These are phyloP conservation scores for Rhinocladiella mackenziei DNA, from an alignment of 2,329 filamentous ascomycete genomes.

Conservation along the genomic window DNA sequence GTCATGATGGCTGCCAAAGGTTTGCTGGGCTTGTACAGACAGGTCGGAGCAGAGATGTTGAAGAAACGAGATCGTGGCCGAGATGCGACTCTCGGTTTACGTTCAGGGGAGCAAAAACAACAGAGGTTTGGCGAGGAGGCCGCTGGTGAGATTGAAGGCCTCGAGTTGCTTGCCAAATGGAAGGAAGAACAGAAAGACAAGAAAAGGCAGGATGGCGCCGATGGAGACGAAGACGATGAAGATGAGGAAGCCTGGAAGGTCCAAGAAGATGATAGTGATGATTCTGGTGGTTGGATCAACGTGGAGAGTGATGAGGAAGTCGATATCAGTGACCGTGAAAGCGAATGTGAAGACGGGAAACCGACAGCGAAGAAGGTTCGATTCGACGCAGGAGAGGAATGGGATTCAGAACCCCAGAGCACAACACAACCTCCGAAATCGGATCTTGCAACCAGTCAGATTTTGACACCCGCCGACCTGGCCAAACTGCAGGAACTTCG, in stretches of 20 bases:
- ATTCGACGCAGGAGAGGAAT: constrained; percentile 38
- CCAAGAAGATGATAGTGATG: constrained; percentile 58
- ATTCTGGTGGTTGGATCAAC: constrained; percentile 89
- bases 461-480: constrained; percentile 94
- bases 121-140: constrained; percentile 79
- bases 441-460: constrained; percentile 83
- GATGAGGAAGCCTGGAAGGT: constrained; percentile 58
- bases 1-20: constrained; percentile 99
- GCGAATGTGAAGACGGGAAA: constrained; percentile 70
- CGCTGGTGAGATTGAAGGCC: constrained; percentile 77
- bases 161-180: constrained; percentile 87
- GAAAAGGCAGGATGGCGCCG: constrained; percentile 61
- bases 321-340: constrained; percentile 67
- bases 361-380: constrained; percentile 62
- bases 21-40: constrained; percentile 81
- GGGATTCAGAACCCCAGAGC: constrained; percentile 18
- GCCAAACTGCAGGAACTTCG: constrained; percentile 88
- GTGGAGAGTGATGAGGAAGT: constrained; percentile 79
- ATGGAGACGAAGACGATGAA: constrained; percentile 58
- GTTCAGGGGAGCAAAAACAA: constrained; percentile 69
- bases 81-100: constrained; percentile 78
- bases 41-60: constrained; percentile 83
- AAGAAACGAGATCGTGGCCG: constrained; percentile 89
- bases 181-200: constrained; percentile 82
- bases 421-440: constrained; percentile 42